These are phyloP conservation scores for Nadsonia starkeyi-henricii DNA, from an alignment of 1,139 yeast genomes.

Conservation along the genomic window DNA sequence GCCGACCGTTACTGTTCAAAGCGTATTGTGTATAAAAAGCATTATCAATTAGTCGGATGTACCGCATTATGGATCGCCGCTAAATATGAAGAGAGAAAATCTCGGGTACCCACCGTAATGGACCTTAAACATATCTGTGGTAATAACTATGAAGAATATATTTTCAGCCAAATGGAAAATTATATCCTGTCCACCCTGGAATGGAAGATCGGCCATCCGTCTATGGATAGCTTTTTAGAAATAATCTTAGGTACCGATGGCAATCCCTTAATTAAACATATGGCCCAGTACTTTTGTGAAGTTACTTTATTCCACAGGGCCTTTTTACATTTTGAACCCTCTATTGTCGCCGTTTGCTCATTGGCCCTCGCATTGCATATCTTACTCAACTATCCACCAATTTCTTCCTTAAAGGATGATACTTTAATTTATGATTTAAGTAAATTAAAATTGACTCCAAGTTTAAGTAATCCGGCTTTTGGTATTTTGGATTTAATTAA, in stretches of 20 bases:
- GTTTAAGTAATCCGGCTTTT: too few relatives aligned
- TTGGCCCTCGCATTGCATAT: slow-evolving; percentile 61
- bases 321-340: slow-evolving; percentile 47
- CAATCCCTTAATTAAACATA: slow-evolving; percentile 17
- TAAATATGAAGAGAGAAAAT: slow-evolving; percentile 80
- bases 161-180: slow-evolving; percentile 92
- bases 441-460: not conserved
- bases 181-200: slow-evolving; percentile 74
- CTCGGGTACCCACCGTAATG: slow-evolving; percentile 64
- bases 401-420: slow-evolving; percentile 9
- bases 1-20: slow-evolving; percentile 86
- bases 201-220: slow-evolving; percentile 62
- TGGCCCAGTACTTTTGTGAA: slow-evolving; percentile 62
- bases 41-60: slow-evolving; percentile 85
- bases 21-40: slow-evolving; percentile 81
- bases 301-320: slow-evolving; percentile 58
- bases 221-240: slow-evolving; percentile 24
- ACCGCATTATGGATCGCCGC: slow-evolving; percentile 93
- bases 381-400: slow-evolving; percentile 25
- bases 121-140: slow-evolving; percentile 74
- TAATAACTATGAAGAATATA: slow-evolving; percentile 70
- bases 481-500: not conserved
- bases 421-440: not conserved
- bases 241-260: slow-evolving; percentile 15
- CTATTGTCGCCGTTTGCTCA: slow-evolving; percentile 55